Base-by-base conservation (phyloP, 768 basidiomycete genomes). In the Rhizopogon rudus region DNA sequence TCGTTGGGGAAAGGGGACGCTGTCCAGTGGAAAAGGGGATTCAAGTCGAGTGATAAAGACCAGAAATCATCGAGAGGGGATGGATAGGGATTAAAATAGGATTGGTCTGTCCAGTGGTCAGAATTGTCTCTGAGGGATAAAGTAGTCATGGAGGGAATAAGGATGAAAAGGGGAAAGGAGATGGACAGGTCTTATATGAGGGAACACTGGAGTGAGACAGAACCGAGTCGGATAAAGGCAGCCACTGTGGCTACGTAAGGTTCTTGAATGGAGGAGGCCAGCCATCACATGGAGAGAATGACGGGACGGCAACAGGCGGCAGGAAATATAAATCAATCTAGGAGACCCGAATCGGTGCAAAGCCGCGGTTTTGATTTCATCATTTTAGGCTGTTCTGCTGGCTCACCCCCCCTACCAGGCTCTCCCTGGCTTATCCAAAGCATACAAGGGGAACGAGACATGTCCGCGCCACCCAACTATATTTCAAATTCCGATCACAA, bases 241-340 rank as follows among this genome's bases (percentile, higher is more conserved):
- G 62, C 64, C 64, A 60, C n/a, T n/a, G n/a, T 66, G 58, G 66
- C 56, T 66, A 68, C 65, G 65, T 66, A 67, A 69, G 58, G 55
- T 55, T 62, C 40, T 61, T 61, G 51, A 52, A 51, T 59, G 54
- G 55, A 53, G 43, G 54, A 58, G 55, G 54, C 60, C 54, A 55
- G 35, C 31, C 63, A 69, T 41, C 41, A 41, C 17, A 41, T 62
- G 57, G 14, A 37, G 10, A 37, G 25, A 25, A 48, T 48, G 28
- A 31, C 28, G 20, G 25, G 28, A 16, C 28, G 16, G 45, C 28
- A 20, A 28, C 16, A 44, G 43, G 9, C 28, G 28, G 43, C 43
- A 44, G 43, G 43, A 9, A 28, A 20, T 44, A 28, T 20, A 37
- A 37, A 37, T 51, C 37, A 37, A 37, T 51, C 37, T 51, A 40